A percentile compares a stretch with the other conserved stretches of the same genome.
Conservation (phyloP, 257 asterid genomes). For the Dorcoceras hygrometricum region DNA sequence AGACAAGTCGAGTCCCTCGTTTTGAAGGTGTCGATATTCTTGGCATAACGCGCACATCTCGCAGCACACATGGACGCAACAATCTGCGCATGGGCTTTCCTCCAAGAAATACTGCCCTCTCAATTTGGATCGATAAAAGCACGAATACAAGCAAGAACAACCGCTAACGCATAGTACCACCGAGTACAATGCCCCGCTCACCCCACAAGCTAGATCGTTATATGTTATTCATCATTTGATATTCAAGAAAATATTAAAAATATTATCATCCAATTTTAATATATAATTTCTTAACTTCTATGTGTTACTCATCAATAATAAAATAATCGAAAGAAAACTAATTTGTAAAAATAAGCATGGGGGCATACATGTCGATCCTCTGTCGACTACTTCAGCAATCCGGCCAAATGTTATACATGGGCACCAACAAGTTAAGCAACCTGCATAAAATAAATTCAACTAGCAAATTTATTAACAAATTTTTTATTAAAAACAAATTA, state of each 20-base stretch:
- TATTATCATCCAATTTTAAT: too few species aligned
- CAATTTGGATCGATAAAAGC: constrained; percentile 61
- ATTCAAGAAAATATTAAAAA: too few species aligned
- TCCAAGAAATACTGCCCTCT: constrained; percentile 51
- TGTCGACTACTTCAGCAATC: constrained; percentile 59
- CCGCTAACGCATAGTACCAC: constrained; percentile 43
- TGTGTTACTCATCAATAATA: too few species aligned
- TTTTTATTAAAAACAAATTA: too few species aligned
- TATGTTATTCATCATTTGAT: too few species aligned
- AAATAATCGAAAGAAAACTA: too few species aligned
- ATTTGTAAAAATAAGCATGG: too few species aligned
- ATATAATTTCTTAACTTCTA: too few species aligned
- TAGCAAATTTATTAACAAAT: too few species aligned
- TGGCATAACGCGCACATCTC: constrained; percentile 59
- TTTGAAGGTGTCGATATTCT: constrained; percentile 52
- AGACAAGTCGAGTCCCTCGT: constrained; percentile 45
- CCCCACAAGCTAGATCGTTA: constrained; percentile 48
- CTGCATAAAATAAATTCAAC: constrained; percentile 18
- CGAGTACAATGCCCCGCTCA: constrained; percentile 51
- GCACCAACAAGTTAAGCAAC: constrained; percentile 67
- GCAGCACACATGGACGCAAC: constrained; percentile 54
- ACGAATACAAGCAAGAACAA: constrained; percentile 54
- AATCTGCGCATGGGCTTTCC: constrained; percentile 56
- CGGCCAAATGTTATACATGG: constrained; percentile 74
- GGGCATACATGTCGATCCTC: constrained; percentile 59